Evolutionary conservation across 306 rosid species (phyloP), one percentile per base, ranked within the genome.

Genomic region (Vachellia collinsii): DNA sequence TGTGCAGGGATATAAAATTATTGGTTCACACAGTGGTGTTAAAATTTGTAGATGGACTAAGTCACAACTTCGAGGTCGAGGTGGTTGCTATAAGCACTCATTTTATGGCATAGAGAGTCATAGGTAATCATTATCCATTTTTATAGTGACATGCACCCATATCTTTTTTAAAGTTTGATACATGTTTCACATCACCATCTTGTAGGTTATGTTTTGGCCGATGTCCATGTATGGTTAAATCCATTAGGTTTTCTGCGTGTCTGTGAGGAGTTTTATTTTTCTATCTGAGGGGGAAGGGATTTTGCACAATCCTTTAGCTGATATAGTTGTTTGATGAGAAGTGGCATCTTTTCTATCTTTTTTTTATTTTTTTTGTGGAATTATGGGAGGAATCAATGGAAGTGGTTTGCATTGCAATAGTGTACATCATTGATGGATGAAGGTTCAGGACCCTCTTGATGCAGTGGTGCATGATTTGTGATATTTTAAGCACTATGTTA

Each of bases 11-110:
- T 95, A 93, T 83, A 93, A 95, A 82, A 90, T 93, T 77, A 90
- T 95, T 68, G 98, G 97, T 76, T 89, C 99, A 13, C 98, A 95
- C 70, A 93, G 99, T 39, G 99, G 99, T 72, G 99, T 95, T 64
- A 95, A 95, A 85, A 89, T 95, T 82, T 95, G 99, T 89, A 89
- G 99, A 90, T 95, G 99, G 99, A 93, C 99, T 38, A 95, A 95
- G 87, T 93, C 98, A 2, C 99, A 93, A 72, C 99, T 95, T 72
- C 89, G 99, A 80, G 99, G 99, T 39, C 86, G 99, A 54, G 99
- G 99, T 65, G 99, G 99, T 83, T 93, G 97, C 88, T 95, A 95
- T 85, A 95, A 95, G 88, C 99, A 95, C 83, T 93, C 99, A n/a
- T 95, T 95, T 80, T 95, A 95, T 87, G 99, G 99, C 75, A 95